Base-by-base conservation (phyloP, 176 grass and related monocot genomes). In the Ampelocalamus luodianensis region DNA sequence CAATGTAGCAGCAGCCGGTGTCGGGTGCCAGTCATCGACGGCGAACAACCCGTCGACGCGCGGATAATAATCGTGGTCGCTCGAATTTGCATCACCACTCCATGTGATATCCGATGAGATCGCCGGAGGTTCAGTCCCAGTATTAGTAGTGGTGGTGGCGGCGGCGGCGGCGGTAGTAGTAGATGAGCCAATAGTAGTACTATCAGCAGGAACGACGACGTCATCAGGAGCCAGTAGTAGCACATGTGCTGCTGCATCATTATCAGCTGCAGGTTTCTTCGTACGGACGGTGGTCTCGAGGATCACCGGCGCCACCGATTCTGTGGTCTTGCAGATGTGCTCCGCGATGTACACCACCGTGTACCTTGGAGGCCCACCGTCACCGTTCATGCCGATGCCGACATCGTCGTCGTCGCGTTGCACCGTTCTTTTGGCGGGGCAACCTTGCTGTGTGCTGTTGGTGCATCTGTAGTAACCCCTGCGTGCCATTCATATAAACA, bases 381-480 rank as follows among this genome's bases (percentile, higher is more conserved):
- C 29, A 6, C 0, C 9, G 14, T 0, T 6, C 1, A 3, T 24
- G 14, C 0, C 22, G 23, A 1, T n/a, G n/a, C n/a, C n/a, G n/a
- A n/a, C n/a, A n/a, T n/a, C 54, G 37, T 62, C 58, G 36, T 89
- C 64, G 45, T 92, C 54, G 77, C 73, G 83, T 2, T 94, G 87
- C 66, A 94, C 89, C 14, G 80, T 92, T 32, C 82, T 79, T 15
- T 88, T 94, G 7, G 92, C 92, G 3, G 10, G 40, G 78, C 90
- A 92, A 6, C 84, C 42, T 75, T 92, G 90, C 5, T 87, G 74
- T 12, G 80, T 82, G 56, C 81, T 87, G 75, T 81, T 42, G 37
- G 49, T 89, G 76, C 92, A 94, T 51, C 83, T 76, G 80, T 80
- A 94, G 90, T 94, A 94, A 68, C 87, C 89, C 83, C 92, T 94